Percentiles rank a stretch among this genome's conserved stretches.
Evolutionary conservation across 192 early-diverging fungal genomes (phyloP).

Genomic region (Gaertneriomyces sp.): DNA sequence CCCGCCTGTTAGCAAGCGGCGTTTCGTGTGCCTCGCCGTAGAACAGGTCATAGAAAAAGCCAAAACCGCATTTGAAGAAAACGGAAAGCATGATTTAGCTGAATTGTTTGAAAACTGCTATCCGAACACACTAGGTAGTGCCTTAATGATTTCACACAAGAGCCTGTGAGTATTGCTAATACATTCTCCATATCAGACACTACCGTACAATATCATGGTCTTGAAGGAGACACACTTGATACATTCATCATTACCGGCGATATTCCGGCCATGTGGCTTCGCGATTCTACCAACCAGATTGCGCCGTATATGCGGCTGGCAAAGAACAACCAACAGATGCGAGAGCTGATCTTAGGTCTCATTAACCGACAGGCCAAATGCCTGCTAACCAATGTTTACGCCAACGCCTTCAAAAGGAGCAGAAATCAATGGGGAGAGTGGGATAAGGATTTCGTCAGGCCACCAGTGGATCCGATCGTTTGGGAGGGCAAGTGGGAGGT

Average conservation of each 20-base stretch:
- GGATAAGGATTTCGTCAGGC: slow-evolving; percentile 41
- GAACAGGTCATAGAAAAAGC: slow-evolving; percentile 4
- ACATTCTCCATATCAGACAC: too few relatives aligned
- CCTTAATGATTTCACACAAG: too few relatives aligned
- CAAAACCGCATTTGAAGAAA: background rate
- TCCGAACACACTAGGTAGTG: slow-evolving; percentile 54
- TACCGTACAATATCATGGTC: slow-evolving; percentile 55
- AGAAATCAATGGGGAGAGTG: slow-evolving; percentile 7
- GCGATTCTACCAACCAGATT: slow-evolving; percentile 69
- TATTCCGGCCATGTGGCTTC: slow-evolving; percentile 71
- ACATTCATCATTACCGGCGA: slow-evolving; percentile 72
- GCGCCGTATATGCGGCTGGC: slow-evolving; percentile 52
- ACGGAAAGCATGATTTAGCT: background rate
- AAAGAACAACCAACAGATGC: slow-evolving; percentile 32
- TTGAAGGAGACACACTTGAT: slow-evolving; percentile 22
- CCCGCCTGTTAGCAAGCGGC: slow-evolving; percentile 3
- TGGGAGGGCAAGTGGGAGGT: slow-evolving; percentile 70
- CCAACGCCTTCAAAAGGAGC: slow-evolving; percentile 60
- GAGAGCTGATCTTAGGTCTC: slow-evolving; percentile 51
- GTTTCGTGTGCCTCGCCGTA: slow-evolving; percentile 5
- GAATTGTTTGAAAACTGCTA: slow-evolving; percentile 59
- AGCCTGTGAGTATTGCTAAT: too few relatives aligned
- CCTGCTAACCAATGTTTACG: slow-evolving; percentile 43
- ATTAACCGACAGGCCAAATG: slow-evolving; percentile 56
- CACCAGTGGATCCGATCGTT: slow-evolving; percentile 38